Evolutionary conservation across 2,329 filamentous ascomycete genomes (phyloP), one percentile per base, ranked within the genome.

Genomic region (Magnaporthiopsis rhizophila): DNA sequence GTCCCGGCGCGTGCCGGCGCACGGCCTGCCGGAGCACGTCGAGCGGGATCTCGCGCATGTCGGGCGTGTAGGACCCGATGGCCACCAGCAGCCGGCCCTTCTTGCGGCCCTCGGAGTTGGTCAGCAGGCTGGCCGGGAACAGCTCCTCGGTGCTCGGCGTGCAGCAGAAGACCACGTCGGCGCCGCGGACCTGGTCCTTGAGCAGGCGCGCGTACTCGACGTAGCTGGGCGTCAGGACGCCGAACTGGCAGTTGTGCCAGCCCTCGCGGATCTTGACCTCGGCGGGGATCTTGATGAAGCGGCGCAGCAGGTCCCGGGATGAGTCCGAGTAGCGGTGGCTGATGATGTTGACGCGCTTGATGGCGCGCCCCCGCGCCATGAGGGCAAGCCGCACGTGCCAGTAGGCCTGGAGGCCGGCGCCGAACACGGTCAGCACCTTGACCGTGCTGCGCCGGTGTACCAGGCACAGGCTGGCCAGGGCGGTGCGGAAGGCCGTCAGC

Each of bases 381-480:
- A 98, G 82, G 0, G 93, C 89, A 5, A 98, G 83, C 0, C 92
- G 88, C 58, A 96, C 86, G 74, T 97, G 94, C 93, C 93, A 98
- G 78, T 94, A 96, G 15, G 94, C 94, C 78, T 97, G 93, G 69
- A 89, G 87, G 59, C 94, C 94, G 45, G 89, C 88, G 30, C 94
- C 94, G 74, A 97, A 98, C 63, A 96, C 89, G 18, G 89, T 88
- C 13, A 97, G 73, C 18, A 88, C 91, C 72, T 89, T 87, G 58
- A 96, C 88, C 34, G 83, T 83, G 64, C 83, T 80, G 64, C 94
- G 90, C 53, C 83, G 83, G 26, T 77, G 75, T 45, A 92, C 80
- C 0, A 92, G 80, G 32, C 88, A 86, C 64, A 88, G 84, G 4
- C 88, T 89, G 1, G 86, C 86, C 13, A 94, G 79, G 0, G 90